Conservation (phyloP, 106 monocot genomes). For the Allium sativum region DNA sequence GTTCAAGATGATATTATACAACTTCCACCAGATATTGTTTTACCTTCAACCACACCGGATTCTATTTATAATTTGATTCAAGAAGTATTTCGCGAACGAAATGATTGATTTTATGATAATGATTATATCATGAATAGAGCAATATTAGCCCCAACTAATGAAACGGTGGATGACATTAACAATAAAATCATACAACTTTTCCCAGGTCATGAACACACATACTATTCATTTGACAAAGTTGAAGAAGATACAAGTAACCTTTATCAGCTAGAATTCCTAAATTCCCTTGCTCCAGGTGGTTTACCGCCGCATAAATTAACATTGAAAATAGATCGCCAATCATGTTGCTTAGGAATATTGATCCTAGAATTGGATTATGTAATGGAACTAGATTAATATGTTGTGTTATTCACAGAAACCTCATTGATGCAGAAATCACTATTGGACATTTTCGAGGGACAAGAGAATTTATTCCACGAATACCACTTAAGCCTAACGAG, state of each 20-base stretch:
- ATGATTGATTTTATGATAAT: neutral
- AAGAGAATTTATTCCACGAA: neutral
- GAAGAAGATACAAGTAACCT: neutral
- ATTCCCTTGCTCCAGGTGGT: neutral
- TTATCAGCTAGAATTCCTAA: neutral
- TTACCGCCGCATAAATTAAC: neutral
- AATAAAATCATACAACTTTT: neutral
- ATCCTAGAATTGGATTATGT: neutral
- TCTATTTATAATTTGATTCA: neutral
- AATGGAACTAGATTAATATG: constrained; percentile 1
- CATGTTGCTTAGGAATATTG: neutral
- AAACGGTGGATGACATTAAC: neutral
- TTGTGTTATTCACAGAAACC: neutral
- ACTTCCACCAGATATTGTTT: neutral
- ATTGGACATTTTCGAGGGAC: neutral
- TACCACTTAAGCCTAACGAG: neutral
- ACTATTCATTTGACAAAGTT: constrained; percentile 1
- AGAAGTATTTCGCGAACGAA: neutral
- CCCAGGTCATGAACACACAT: neutral
- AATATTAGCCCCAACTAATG: neutral
- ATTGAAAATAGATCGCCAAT: neutral
- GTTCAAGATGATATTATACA: neutral
- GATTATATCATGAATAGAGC: neutral
- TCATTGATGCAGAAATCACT: neutral
- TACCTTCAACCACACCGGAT: too few relatives aligned